Conservation (phyloP, 2,329 filamentous ascomycete genomes). For the Botrytis fragariae region DNA sequence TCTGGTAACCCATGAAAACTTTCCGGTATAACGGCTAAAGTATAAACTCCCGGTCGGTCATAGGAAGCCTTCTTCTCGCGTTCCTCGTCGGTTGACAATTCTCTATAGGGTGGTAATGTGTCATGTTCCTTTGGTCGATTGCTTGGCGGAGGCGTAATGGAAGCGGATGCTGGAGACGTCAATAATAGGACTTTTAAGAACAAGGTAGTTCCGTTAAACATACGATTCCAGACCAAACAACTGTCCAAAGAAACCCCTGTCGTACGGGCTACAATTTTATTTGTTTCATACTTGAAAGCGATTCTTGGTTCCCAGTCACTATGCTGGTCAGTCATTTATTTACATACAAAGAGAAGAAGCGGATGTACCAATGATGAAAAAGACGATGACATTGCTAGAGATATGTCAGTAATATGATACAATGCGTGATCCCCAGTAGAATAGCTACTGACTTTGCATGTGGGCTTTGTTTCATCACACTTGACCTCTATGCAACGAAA, state of each 20-base stretch:
- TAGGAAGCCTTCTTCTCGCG: slow-evolving; percentile 54
- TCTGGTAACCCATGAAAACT: slow-evolving; percentile 53
- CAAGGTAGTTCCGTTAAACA: slow-evolving; percentile 29
- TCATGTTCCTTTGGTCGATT: slow-evolving; percentile 39
- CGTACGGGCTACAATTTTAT: slow-evolving; percentile 50
- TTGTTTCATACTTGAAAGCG: slow-evolving; percentile 54
- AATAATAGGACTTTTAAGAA: neutral
- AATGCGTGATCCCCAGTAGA: neutral
- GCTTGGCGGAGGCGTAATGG: neutral
- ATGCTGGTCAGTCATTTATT: neutral
- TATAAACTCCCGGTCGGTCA: slow-evolving; percentile 52
- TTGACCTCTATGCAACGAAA: slow-evolving; percentile 9
- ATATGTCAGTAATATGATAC: neutral
- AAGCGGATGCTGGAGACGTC: slow-evolving; percentile 5
- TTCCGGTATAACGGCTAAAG: slow-evolving; percentile 52
- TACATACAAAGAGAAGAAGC: neutral
- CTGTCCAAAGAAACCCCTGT: slow-evolving; percentile 50
- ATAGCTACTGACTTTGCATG: neutral
- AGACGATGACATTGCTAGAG: slow-evolving; percentile 7
- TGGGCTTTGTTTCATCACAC: slow-evolving; percentile 9
- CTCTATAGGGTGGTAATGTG: slow-evolving; percentile 52
- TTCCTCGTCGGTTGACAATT: slow-evolving; percentile 55
- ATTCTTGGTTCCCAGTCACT: slow-evolving; percentile 56
- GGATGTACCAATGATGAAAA: neutral
- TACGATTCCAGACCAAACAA: slow-evolving; percentile 56